Conservation (phyloP, 768 basidiomycete genomes). For the Pleurotus tuber-regium region DNA sequence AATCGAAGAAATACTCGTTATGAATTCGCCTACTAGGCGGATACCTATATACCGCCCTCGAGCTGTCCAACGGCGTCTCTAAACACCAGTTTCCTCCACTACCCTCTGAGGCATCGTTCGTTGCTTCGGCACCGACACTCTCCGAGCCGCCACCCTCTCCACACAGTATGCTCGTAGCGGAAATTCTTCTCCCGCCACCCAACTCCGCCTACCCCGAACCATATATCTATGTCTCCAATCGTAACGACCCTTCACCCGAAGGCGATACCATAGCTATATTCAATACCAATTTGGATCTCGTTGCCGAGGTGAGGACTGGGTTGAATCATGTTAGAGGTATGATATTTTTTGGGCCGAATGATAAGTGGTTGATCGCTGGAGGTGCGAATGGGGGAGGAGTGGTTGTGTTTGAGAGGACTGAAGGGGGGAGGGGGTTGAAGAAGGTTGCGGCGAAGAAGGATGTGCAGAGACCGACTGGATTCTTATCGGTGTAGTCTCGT, state of each 20-base stretch:
- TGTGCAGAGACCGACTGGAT: slow-evolving; percentile 49
- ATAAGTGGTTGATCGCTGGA: slow-evolving; percentile 62
- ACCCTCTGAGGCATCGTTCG: slow-evolving; percentile 36
- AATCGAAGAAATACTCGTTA: background rate
- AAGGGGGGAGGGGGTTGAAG: slow-evolving; percentile 55
- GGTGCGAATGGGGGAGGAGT: slow-evolving; percentile 64
- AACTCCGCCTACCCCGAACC: slow-evolving; percentile 49
- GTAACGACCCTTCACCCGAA: slow-evolving; percentile 65
- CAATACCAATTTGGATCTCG: slow-evolving; percentile 49
- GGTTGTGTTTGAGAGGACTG: slow-evolving; percentile 65
- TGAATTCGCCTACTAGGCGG: slow-evolving; percentile 39
- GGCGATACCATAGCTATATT: slow-evolving; percentile 78
- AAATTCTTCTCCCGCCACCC: slow-evolving; percentile 59
- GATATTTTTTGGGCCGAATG: slow-evolving; percentile 59
- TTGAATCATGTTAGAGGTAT: slow-evolving; percentile 71
- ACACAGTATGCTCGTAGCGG: slow-evolving; percentile 61
- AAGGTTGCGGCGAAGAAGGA: slow-evolving; percentile 45
- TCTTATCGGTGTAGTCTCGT: slow-evolving; percentile 44
- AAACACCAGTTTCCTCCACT: slow-evolving; percentile 51
- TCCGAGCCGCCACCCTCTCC: slow-evolving; percentile 40
- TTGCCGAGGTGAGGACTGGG: slow-evolving; percentile 66
- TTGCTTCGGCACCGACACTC: slow-evolving; percentile 50
- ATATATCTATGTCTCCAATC: slow-evolving; percentile 73
- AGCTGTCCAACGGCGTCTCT: slow-evolving; percentile 57
- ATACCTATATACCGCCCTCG: slow-evolving; percentile 63